Evolutionary conservation across 495 filamentous ascomycete genomes (phyloP).

Genomic region (Neurospora pannonica): DNA sequence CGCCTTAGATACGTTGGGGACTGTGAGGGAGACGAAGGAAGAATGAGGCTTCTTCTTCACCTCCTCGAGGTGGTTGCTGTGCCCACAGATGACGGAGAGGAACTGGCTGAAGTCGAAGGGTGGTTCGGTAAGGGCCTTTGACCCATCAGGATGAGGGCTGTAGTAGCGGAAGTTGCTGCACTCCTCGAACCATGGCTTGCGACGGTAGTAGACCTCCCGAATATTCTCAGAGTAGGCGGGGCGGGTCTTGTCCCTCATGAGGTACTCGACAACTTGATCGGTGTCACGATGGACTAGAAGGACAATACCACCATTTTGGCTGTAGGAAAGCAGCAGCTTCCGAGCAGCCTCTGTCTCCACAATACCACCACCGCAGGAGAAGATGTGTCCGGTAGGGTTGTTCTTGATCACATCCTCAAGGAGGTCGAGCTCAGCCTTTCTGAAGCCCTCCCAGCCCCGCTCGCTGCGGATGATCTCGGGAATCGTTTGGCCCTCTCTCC

Average conservation of each 20-base stretch:
- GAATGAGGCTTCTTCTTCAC: slow-evolving; percentile 65
- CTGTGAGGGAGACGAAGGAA: slow-evolving; percentile 88
- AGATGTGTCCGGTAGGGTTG: slow-evolving; percentile 65
- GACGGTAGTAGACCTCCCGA: slow-evolving; percentile 81
- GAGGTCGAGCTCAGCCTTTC: slow-evolving; percentile 67
- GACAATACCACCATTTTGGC: slow-evolving; percentile 76
- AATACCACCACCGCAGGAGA: slow-evolving; percentile 89
- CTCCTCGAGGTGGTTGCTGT: slow-evolving; percentile 49
- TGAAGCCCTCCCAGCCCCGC: slow-evolving; percentile 82
- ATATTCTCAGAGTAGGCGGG: slow-evolving; percentile 94
- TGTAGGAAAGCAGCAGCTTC: slow-evolving; percentile 61
- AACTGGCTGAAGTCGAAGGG: slow-evolving; percentile 76
- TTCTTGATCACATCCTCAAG: slow-evolving; percentile 65
- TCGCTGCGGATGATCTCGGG: slow-evolving; percentile 68
- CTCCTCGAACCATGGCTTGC: slow-evolving; percentile 83
- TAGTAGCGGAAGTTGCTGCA: slow-evolving; percentile 96
- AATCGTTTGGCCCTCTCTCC: slow-evolving; percentile 58
- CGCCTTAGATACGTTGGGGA: slow-evolving; percentile 58
- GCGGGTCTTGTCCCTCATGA: slow-evolving; percentile 81
- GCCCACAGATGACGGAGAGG: slow-evolving; percentile 62
- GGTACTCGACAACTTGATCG: slow-evolving; percentile 78
- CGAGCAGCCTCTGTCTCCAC: slow-evolving; percentile 83
- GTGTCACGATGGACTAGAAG: slow-evolving; percentile 82
- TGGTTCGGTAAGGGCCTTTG: slow-evolving; percentile 48
- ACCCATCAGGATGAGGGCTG: slow-evolving; percentile 57